Evolutionary conservation across 2,329 filamentous ascomycete species (phyloP).

Genomic region (Amphichorda felina): DNA sequence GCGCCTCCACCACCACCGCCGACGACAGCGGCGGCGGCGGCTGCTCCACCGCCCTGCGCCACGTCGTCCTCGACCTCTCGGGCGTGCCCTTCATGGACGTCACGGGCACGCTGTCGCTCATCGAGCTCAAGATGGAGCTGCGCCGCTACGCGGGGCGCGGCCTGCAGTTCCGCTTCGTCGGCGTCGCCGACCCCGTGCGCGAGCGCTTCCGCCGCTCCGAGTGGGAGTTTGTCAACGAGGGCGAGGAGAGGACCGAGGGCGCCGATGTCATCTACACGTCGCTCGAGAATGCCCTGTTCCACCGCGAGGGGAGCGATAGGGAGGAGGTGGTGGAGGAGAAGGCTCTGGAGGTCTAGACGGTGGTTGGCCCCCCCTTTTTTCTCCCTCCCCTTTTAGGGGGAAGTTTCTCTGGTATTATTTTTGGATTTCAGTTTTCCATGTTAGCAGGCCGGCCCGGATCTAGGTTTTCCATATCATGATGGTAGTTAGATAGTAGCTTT

Average conservation of each 20-base stretch:
- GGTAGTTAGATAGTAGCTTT: too few species aligned
- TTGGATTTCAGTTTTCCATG: neutral
- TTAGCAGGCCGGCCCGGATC: too few species aligned
- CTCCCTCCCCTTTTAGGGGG: too few species aligned
- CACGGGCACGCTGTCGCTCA: slow-evolving; percentile 36
- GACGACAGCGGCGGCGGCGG: too few species aligned
- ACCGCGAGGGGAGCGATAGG: slow-evolving; percentile 6
- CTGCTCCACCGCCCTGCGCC: slow-evolving; percentile 25
- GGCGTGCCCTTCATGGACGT: slow-evolving; percentile 40
- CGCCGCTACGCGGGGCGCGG: slow-evolving; percentile 33
- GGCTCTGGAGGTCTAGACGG: slow-evolving; percentile 1
- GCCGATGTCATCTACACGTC: slow-evolving; percentile 8
- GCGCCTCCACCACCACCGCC: too few species aligned
- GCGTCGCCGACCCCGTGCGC: slow-evolving; percentile 28
- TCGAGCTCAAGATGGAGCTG: slow-evolving; percentile 34
- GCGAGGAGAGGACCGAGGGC: slow-evolving; percentile 9
- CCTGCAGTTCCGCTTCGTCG: slow-evolving; percentile 34
- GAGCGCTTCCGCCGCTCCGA: slow-evolving; percentile 24
- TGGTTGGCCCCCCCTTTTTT: neutral
- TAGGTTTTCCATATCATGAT: too few species aligned
- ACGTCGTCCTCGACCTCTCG: slow-evolving; percentile 39
- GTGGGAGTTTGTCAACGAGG: slow-evolving; percentile 21
- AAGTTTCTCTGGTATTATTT: too few species aligned
- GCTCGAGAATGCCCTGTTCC: slow-evolving; percentile 8
- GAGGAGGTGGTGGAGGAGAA: slow-evolving; percentile 1